Base-by-base conservation (phyloP, 164 flowering plant species). In the Vitis riparia region DNA sequence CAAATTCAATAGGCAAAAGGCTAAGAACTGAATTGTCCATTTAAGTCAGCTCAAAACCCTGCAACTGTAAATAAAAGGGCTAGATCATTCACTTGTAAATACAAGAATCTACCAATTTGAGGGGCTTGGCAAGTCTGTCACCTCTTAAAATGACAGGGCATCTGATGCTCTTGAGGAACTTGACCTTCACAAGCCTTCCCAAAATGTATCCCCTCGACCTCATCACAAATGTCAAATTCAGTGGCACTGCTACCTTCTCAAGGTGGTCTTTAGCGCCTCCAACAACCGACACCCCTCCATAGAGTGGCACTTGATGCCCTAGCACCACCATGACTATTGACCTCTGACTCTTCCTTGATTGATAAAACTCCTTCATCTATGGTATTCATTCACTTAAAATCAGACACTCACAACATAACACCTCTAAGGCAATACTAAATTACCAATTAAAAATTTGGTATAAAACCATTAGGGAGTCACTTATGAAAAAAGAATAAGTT, bases 151-250 rank as follows among this genome's bases (percentile, higher is more conserved):
- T 82, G 55, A 93, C 77, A 11, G 78, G 50, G 78, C 99, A 95
- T 30, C 76, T 76, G 56, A 95, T 67, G 29, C 29, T 71, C 15
- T 66, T 71, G 48, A 87, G 81, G 75, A 93, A 95, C 68, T 80
- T 90, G 68, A 92, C 79, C 81, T 83, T 90, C 67, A 95, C 99
- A 58, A 95, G 77, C 68, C 69, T 85, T 19, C 99, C 99, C 64
- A 95, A 71, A 53, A 95, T 84, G 71, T 84, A 81, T 6, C 97
- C 98, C 71, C 91, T 88, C 0, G 97, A 88, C 29, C 93, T 78
- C 75, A 93, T 55, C 52, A 70, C 75, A 53, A 93, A 82, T 2
- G 91, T 89, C 66, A 95, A 85, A 73, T 87, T 91, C 63, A 95
- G 62, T 0, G 90, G 89, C 62, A 93, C 81, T 4, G 61, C 57